Evolutionary conservation across 2,329 filamentous ascomycete genomes (phyloP).

Genomic region (Fusarium tricinctum): DNA sequence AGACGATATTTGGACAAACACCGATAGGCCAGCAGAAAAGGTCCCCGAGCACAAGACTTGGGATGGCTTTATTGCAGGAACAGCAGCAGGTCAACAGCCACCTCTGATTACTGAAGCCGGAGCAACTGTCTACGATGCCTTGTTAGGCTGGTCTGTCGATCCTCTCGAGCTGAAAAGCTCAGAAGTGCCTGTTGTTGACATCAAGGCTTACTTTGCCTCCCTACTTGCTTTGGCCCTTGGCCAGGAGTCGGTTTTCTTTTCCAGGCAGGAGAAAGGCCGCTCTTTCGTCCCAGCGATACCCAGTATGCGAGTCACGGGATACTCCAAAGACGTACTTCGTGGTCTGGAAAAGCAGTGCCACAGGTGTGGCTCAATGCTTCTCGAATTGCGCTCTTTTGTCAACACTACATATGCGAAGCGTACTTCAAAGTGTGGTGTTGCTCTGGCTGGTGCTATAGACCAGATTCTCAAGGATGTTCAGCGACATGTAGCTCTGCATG

Average conservation of each 20-base stretch:
- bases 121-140: conserved; percentile 74
- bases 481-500: conserved; percentile 61
- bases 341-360: conserved; percentile 64
- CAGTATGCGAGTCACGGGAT: conserved; percentile 68
- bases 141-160: conserved; percentile 61
- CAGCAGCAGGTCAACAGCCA: conserved; percentile 56
- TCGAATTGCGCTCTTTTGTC: conserved; percentile 63
- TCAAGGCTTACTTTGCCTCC: conserved; percentile 66
- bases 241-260: conserved; percentile 78
- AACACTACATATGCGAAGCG: conserved; percentile 61
- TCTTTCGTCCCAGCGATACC: conserved; percentile 66
- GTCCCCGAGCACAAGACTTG: conserved; percentile 72
- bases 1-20: conserved; percentile 62
- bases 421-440: conserved; percentile 63
- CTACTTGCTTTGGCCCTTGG: conserved; percentile 78
- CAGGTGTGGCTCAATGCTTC: conserved; percentile 62
- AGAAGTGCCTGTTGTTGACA: conserved; percentile 61
- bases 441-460: conserved; percentile 65
- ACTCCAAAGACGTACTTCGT: conserved; percentile 64
- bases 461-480: conserved; percentile 65
- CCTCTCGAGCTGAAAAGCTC: conserved; percentile 57
- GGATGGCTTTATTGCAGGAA: conserved; percentile 72
- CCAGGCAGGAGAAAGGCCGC: conserved; percentile 66
- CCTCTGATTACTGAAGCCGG: conserved; percentile 79
- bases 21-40: conserved; percentile 52